Conservation (phyloP, 2,329 filamentous ascomycete species). For the Chrysoporthe austroafricana region DNA sequence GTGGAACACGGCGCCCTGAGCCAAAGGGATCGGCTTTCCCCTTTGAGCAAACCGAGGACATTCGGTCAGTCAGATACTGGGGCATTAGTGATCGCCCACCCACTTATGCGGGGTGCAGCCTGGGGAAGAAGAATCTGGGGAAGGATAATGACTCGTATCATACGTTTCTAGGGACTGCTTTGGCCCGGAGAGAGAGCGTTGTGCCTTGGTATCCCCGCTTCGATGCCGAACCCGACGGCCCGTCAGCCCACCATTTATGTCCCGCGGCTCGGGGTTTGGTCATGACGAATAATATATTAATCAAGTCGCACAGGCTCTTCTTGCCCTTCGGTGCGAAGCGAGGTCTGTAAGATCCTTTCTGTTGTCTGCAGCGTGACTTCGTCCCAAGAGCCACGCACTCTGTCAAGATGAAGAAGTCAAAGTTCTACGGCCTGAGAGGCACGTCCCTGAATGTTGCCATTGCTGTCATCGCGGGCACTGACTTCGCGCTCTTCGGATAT, state of each 20-base stretch:
- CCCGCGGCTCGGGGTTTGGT: neutral
- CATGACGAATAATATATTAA: neutral
- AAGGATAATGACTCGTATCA: neutral
- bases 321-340: neutral
- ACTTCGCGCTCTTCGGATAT: slow-evolving; percentile 30
- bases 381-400: neutral
- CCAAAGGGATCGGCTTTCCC: neutral
- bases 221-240: neutral
- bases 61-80: neutral
- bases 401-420: slow-evolving; percentile 23
- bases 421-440: slow-evolving; percentile 27
- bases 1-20: neutral
- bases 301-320: neutral
- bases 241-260: neutral
- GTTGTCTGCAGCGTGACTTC: neutral
- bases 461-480: slow-evolving; percentile 27
- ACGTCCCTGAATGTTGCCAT: slow-evolving; percentile 28
- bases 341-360: neutral
- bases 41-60: neutral
- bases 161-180: neutral
- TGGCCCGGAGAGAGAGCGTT: neutral
- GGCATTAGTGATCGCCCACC: neutral
- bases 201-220: neutral
- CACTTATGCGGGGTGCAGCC: slow-evolving; percentile 6
- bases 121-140: neutral